These are phyloP conservation scores for Sphagnum fallax DNA, from an alignment of 228 moss, liverwort and hornwort genomes.

Conservation along the genomic window DNA sequence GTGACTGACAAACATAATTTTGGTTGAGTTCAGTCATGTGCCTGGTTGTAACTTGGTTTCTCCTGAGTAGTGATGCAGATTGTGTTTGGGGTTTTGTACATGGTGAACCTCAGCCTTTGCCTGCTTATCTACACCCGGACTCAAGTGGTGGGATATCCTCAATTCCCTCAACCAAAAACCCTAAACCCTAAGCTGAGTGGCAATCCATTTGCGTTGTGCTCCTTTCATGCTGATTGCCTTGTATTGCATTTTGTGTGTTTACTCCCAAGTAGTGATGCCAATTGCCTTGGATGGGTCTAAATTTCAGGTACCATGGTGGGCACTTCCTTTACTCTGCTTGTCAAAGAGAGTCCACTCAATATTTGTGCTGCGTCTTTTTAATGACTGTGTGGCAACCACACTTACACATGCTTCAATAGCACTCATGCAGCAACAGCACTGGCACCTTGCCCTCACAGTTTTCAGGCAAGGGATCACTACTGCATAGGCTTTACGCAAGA, in stretches of 20 bases:
- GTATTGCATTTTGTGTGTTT: too few relatives aligned
- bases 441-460: conserved; percentile 77
- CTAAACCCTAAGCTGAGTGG: too few relatives aligned
- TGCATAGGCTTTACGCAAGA: neutral
- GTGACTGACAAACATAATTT: neutral
- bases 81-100: conserved; percentile 76
- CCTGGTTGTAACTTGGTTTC: neutral
- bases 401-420: conserved; percentile 80
- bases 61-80: conserved; percentile 34
- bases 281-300: too few relatives aligned
- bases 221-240: too few relatives aligned
- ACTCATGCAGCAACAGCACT: conserved; percentile 72
- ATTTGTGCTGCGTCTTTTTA: conserved; percentile 93
- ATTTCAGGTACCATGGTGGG: conserved; percentile 85
- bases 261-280: too few relatives aligned
- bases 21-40: neutral
- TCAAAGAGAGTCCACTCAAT: conserved; percentile 97
- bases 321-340: conserved; percentile 62
- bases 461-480: conserved; percentile 51
- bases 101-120: conserved; percentile 69
- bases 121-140: conserved; percentile 65
- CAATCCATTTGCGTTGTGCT: too few relatives aligned
- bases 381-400: conserved; percentile 91
- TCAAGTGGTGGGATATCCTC: conserved; percentile 49
- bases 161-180: neutral